Conservation (phyloP, 768 basidiomycete species). For the Auriscalpium microsporum region DNA sequence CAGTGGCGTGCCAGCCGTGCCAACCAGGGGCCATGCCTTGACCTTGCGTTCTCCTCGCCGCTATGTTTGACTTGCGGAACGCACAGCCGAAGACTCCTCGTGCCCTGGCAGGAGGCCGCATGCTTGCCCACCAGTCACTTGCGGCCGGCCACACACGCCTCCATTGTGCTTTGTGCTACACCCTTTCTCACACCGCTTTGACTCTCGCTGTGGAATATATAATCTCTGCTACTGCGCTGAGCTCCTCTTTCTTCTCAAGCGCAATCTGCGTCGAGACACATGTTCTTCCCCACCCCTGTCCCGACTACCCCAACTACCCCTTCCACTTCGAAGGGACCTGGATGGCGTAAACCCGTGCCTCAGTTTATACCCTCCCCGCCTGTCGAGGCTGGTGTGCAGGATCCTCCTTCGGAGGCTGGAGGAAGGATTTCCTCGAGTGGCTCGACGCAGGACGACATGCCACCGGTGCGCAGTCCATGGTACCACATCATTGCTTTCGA, state of each 20-base stretch:
- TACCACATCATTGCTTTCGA: too few relatives aligned
- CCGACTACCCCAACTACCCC: constrained; percentile 3
- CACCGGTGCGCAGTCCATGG: constrained; percentile 20
- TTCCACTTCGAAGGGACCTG: constrained; percentile 1
- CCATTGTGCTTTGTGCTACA: neutral
- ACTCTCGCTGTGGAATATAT: neutral
- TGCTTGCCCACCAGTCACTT: too few relatives aligned
- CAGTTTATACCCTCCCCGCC: constrained; percentile 13
- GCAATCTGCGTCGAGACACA: constrained; percentile 1
- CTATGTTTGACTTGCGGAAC: too few relatives aligned
- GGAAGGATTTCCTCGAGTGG: too few relatives aligned
- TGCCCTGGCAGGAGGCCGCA: too few relatives aligned
- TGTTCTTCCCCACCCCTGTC: neutral
- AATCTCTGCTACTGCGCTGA: neutral
- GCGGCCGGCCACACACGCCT: neutral
- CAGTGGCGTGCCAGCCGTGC: too few relatives aligned
- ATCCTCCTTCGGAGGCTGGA: constrained; percentile 12
- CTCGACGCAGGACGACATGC: constrained; percentile 17
- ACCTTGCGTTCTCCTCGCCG: too few relatives aligned
- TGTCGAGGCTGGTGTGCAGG: constrained; percentile 6
- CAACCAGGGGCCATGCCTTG: too few relatives aligned
- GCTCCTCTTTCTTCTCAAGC: neutral
- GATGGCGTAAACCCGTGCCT: constrained; percentile 16
- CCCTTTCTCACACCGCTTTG: neutral
- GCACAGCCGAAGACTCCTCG: too few relatives aligned